Evolutionary conservation across 371 early-diverging fungal species (phyloP).

Genomic region (Saksenaea oblongispora): DNA sequence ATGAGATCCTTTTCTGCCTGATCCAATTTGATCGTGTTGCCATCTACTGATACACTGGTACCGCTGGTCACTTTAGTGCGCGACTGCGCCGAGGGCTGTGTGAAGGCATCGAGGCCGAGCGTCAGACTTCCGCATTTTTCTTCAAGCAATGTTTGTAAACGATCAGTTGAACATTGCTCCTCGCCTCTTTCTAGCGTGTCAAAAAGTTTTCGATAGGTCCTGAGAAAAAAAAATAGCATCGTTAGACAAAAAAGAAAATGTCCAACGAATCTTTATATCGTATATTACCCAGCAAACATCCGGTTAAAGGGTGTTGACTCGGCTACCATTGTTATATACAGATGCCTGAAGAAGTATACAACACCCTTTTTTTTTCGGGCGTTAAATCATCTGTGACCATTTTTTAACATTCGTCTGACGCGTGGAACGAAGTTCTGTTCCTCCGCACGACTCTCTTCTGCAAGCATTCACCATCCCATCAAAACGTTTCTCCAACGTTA

Average conservation of each 20-base stretch:
- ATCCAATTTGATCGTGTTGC: slow-evolving; percentile 34
- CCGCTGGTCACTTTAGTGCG: slow-evolving; percentile 33
- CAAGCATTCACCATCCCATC: no score
- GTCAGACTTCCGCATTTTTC: slow-evolving; percentile 32
- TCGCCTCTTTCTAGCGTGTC: slow-evolving; percentile 46
- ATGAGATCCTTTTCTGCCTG: slow-evolving; percentile 40
- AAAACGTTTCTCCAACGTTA: no score
- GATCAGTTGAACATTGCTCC: slow-evolving; percentile 47
- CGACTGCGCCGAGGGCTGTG: slow-evolving; percentile 29
- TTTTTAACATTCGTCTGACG: no score
- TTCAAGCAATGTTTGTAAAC: slow-evolving; percentile 44
- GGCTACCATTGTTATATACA: neutral
- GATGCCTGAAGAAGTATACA: neutral
- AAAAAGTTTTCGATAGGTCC: slow-evolving; percentile 46
- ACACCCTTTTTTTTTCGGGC: no score
- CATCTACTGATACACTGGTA: slow-evolving; percentile 26
- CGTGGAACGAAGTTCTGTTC: no score
- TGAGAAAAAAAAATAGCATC: slow-evolving; percentile 8
- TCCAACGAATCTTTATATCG: no score
- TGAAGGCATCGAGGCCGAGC: slow-evolving; percentile 38
- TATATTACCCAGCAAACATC: slow-evolving; percentile 5
- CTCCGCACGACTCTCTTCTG: no score
- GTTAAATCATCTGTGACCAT: no score
- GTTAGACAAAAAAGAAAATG: neutral
- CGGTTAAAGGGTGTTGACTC: neutral